A percentile compares a stretch with the other conserved stretches of the same genome.
Evolutionary conservation across 2,329 filamentous ascomycete genomes (phyloP).

Genomic region (Pseudofabraea citricarpa): DNA sequence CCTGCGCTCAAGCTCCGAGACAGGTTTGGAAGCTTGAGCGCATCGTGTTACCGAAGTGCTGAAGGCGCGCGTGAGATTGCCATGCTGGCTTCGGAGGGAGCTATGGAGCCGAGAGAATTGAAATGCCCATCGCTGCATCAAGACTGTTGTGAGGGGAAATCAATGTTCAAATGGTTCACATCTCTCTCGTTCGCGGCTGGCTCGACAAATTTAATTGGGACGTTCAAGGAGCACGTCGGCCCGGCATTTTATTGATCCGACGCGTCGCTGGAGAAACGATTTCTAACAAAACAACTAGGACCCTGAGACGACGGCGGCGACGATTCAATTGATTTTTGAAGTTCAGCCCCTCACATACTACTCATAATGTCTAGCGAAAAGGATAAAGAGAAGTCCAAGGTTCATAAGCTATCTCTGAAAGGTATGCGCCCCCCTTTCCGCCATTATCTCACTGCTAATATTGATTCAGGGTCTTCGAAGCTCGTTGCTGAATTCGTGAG

Average conservation of each 20-base stretch:
- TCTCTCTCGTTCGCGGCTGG: no score
- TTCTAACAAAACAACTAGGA: no score
- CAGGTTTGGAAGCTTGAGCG: slow-evolving; percentile 25
- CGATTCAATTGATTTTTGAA: background rate
- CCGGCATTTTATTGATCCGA: no score
- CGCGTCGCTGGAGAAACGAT: background rate
- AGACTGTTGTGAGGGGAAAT: slow-evolving; percentile 5
- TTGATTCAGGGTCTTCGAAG: slow-evolving; percentile 61
- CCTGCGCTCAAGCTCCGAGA: slow-evolving; percentile 45
- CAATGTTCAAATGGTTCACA: no score
- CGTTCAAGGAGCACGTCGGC: no score
- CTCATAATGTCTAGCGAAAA: slow-evolving; percentile 22
- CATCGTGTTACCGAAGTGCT: slow-evolving; percentile 22
- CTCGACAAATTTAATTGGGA: no score
- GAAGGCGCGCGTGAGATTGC: slow-evolving; percentile 15
- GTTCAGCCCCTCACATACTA: slow-evolving; percentile 4
- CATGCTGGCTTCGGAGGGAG: slow-evolving; percentile 24
- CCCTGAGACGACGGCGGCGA: background rate
- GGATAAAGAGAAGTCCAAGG: slow-evolving; percentile 72
- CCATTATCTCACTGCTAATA: slow-evolving; percentile 24
- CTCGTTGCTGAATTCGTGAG: slow-evolving; percentile 92
- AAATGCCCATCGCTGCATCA: slow-evolving; percentile 31
- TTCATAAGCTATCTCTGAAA: slow-evolving; percentile 90
- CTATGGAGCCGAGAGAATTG: slow-evolving; percentile 28
- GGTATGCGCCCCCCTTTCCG: slow-evolving; percentile 46